Evolutionary conservation across 768 basidiomycete species (phyloP), one percentile per base, ranked within the genome.

Genomic region (Fomitopsis pulvina): DNA sequence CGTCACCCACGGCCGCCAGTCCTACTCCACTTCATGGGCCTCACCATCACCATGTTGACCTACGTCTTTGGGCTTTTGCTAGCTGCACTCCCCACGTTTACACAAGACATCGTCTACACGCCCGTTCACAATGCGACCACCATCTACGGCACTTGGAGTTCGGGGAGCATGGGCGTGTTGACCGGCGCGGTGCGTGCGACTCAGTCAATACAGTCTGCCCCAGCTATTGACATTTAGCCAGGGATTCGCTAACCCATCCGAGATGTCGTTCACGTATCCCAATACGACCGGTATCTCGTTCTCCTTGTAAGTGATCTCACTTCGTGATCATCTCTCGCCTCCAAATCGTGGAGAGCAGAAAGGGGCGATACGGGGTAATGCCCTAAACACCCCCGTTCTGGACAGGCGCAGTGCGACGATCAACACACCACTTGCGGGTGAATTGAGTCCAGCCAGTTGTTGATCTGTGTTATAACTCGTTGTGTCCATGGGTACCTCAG

Each of bases 171-270:
- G 57, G 72, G 76, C 26, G 93, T 98, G 25, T 18, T 74, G 18
- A 95, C 95, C 6, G 95, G 95, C 25, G 11, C 81, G 9, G 94
- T 95, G 60, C 70, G 92, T 84, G 4, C 18, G 41, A 7, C 5
- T 48, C 50, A 39, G 20, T 1, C 14, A n/a, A 2, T 20, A 11
- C 18, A 22, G 3, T 24, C 20, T 28, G 21, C 25, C 10, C 4
- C 20, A 4, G 4, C 11, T 1, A 3, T 3, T 52, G 29, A 41
- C 49, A 44, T 18, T 44, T 26, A 50, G 2, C 16, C 57, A 97
- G 93, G 73, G 75, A 49, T 97, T 94, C 65, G 91, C 86, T 34
- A 81, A 87, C 61, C 94, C 96, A 0, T 76, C 78, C 40, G 90
- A 92, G 60, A 68, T 76, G 69, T 74, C 85, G 2, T 98, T 99